Conservation (phyloP, 2,329 filamentous ascomycete genomes). For the Pseudogymnoascus sp. region DNA sequence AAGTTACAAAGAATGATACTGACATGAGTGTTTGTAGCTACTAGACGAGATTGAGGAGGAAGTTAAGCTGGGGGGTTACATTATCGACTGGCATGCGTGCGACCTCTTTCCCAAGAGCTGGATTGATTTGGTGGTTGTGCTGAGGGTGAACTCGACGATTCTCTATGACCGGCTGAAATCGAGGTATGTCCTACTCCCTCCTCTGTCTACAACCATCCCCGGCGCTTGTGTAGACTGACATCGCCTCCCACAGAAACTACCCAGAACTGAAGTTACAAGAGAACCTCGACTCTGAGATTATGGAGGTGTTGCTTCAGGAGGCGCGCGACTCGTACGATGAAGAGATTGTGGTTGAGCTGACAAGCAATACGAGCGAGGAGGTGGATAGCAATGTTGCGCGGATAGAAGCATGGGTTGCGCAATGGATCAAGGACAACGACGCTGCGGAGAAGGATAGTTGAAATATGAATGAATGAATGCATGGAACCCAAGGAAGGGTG, state of each 20-base stretch:
- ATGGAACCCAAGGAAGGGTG: background rate
- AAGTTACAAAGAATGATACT: background rate
- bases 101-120: conserved; percentile 88
- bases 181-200: conserved; percentile 40
- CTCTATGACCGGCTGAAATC: conserved; percentile 77
- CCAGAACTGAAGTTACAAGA: conserved; percentile 83
- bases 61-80: conserved; percentile 66
- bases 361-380: conserved; percentile 72
- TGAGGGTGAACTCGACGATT: conserved; percentile 69
- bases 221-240: background rate
- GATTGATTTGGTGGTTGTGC: conserved; percentile 90
- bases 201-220: background rate
- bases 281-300: conserved; percentile 95
- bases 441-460: conserved; percentile 11
- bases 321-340: conserved; percentile 78
- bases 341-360: conserved; percentile 81
- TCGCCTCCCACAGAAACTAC: conserved; percentile 55
- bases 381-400: conserved; percentile 83
- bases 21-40: conserved; percentile 41
- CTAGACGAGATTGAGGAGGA: conserved; percentile 84
- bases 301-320: conserved; percentile 88
- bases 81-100: conserved; percentile 98
- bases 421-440: conserved; percentile 67
- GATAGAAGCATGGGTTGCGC: conserved; percentile 70
- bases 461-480: background rate